phyloP scores from a whole-genome alignment of 306 rosid species.

The Pyrus communis region DNA sequence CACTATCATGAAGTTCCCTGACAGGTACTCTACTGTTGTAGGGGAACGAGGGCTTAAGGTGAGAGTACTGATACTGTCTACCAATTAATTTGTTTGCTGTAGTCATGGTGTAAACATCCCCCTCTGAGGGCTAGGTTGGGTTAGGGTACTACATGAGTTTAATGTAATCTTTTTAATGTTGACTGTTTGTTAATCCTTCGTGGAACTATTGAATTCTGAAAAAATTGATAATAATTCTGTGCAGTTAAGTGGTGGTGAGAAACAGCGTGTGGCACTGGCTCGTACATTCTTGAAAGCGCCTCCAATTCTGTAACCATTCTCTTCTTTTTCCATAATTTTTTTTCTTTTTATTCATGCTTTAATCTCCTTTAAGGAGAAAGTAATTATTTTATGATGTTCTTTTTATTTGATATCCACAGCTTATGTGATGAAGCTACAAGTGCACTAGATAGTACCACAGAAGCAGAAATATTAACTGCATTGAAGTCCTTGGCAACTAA shows the following conservation, averaged over 20 bases:
- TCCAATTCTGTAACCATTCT: slow-evolving; percentile 63
- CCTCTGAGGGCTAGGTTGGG: not conserved
- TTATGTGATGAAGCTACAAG: slow-evolving; percentile 98
- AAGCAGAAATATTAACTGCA: slow-evolving; percentile 86
- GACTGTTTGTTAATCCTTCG: not conserved
- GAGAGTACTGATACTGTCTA: slow-evolving; percentile 12
- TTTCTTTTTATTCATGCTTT: slow-evolving; percentile 3
- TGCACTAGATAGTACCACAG: slow-evolving; percentile 98
- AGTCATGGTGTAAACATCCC: slow-evolving; percentile 2
- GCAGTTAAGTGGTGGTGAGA: slow-evolving; percentile 96
- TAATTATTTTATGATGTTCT: not conserved
- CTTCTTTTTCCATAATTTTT: not conserved
- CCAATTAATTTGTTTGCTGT: slow-evolving; percentile 8
- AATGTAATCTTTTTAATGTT: not conserved
- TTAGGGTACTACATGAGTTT: not conserved
- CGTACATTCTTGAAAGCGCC: slow-evolving; percentile 95
- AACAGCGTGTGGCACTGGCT: slow-evolving; percentile 97
- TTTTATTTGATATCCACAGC: slow-evolving; percentile 32
- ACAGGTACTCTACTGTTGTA: slow-evolving; percentile 72
- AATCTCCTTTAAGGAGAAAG: not conserved
- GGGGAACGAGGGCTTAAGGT: slow-evolving; percentile 99
- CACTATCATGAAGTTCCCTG: slow-evolving; percentile 81
- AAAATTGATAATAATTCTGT: slow-evolving; percentile 19
- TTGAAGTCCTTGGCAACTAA: slow-evolving; percentile 67
- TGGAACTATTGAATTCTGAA: slow-evolving; percentile 10